Evolutionary conservation across 768 basidiomycete genomes (phyloP).

Genomic region (Phlebiopsis flavidoalba): DNA sequence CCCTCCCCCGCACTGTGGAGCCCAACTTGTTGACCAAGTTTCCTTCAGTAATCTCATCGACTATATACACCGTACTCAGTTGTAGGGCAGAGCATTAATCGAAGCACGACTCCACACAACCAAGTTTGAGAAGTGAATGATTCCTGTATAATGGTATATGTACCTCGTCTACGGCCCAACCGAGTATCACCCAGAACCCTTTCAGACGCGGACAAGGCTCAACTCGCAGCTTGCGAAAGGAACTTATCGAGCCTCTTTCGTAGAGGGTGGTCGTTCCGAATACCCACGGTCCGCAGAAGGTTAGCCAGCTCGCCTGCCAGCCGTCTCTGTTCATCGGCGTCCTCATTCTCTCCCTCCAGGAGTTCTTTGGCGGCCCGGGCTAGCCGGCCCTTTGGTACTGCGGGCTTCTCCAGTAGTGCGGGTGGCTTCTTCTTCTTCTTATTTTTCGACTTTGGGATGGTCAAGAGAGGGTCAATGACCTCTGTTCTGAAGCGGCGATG

Average conservation of each 20-base stretch:
- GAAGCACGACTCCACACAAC: too few relatives aligned
- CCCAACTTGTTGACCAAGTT: background rate
- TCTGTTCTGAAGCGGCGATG: constrained; percentile 69
- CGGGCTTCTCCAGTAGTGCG: constrained; percentile 31
- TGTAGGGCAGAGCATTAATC: too few relatives aligned
- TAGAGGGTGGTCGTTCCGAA: constrained; percentile 61
- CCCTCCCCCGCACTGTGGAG: background rate
- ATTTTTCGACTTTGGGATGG: constrained; percentile 57
- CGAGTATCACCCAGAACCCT: too few relatives aligned
- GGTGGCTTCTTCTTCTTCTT: constrained; percentile 42
- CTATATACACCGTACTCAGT: too few relatives aligned
- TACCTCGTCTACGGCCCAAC: too few relatives aligned
- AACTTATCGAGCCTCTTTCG: constrained; percentile 64
- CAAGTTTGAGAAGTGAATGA: too few relatives aligned
- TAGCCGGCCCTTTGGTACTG: constrained; percentile 57
- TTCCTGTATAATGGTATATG: too few relatives aligned
- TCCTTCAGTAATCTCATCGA: too few relatives aligned
- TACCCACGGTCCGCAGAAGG: constrained; percentile 46
- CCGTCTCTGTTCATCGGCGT: constrained; percentile 39
- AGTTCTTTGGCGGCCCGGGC: constrained; percentile 64
- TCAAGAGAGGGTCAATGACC: constrained; percentile 63
- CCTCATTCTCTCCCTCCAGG: constrained; percentile 46
- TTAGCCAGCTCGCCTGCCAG: constrained; percentile 48
- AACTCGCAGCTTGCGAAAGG: background rate
- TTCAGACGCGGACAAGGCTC: too few relatives aligned